Evolutionary conservation across 225 moss, liverwort and hornwort species (phyloP).

Genomic region (Anthoceros angustus): DNA sequence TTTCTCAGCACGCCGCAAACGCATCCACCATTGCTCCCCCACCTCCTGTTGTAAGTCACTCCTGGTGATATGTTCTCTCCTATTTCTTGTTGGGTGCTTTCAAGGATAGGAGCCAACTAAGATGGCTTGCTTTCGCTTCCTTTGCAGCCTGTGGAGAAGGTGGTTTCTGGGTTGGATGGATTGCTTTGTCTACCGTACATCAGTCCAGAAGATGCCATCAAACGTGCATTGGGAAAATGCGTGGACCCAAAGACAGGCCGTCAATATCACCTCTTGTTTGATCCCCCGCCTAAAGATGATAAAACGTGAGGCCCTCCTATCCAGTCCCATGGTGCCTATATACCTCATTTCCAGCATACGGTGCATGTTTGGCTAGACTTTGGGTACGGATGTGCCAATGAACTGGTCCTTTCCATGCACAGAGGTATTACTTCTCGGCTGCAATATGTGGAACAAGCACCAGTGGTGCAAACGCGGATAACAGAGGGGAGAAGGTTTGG

Average conservation of each 20-base stretch:
- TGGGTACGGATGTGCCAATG: background rate
- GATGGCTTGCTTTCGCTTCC: background rate
- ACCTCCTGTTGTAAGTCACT: background rate
- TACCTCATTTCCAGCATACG: background rate
- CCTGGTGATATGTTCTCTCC: background rate
- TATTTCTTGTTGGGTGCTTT: background rate
- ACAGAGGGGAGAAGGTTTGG: background rate
- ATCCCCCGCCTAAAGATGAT: conserved; percentile 2
- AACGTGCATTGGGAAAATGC: background rate
- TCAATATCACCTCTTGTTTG: background rate
- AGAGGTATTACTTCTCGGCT: conserved; percentile 1
- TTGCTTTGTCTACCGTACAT: background rate
- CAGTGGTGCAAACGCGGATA: background rate
- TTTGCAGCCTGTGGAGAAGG: background rate
- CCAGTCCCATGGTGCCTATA: background rate
- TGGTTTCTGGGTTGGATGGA: background rate
- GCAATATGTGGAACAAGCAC: background rate
- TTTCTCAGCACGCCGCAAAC: background rate
- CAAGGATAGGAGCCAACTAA: background rate
- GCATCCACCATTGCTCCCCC: conserved; percentile 2
- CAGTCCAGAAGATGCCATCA: background rate
- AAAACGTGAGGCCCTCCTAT: background rate
- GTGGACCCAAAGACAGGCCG: conserved; percentile 1
- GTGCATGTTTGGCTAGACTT: background rate
- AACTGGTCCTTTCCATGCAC: background rate